These are phyloP conservation scores for Phaseolus lunatus DNA, from an alignment of 306 rosid species.

Conservation along the genomic window DNA sequence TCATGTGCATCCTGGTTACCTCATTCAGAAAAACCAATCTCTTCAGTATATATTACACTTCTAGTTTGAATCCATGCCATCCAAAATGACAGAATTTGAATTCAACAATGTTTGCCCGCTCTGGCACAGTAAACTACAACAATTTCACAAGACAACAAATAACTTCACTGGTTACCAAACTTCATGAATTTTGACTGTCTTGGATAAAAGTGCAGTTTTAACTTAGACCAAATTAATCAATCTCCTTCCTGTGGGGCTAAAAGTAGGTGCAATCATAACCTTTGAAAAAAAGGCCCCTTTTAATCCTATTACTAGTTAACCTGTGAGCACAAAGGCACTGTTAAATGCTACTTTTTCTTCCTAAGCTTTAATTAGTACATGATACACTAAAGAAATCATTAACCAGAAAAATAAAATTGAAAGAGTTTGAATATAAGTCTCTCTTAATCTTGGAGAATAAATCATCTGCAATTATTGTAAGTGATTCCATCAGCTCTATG, in stretches of 20 bases:
- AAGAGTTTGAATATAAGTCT: not conserved
- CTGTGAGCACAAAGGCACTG: not conserved
- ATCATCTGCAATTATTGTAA: not conserved
- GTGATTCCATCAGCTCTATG: not conserved
- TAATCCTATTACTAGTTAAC: not conserved
- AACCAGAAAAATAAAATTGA: not conserved
- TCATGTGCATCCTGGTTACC: slow-evolving; percentile 12
- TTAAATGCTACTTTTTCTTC: not conserved
- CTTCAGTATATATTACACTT: not conserved
- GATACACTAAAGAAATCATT: not conserved
- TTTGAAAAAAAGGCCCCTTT: not conserved
- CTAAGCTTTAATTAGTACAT: not conserved
- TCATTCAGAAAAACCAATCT: not conserved
- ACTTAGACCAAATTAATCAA: not conserved
- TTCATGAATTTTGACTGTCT: slow-evolving; percentile 1
- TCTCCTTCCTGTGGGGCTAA: not conserved
- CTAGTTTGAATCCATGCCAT: slow-evolving; percentile 2
- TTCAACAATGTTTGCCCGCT: not conserved
- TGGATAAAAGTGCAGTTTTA: slow-evolving; percentile 6
- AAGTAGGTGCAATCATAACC: not conserved
- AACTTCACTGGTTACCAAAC: not conserved
- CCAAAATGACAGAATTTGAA: not conserved
- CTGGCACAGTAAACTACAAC: not conserved
- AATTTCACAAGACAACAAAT: not conserved
- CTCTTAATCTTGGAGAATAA: not conserved